Conservation (phyloP, 2,329 filamentous ascomycete genomes). For the Exserohilum turcica region DNA sequence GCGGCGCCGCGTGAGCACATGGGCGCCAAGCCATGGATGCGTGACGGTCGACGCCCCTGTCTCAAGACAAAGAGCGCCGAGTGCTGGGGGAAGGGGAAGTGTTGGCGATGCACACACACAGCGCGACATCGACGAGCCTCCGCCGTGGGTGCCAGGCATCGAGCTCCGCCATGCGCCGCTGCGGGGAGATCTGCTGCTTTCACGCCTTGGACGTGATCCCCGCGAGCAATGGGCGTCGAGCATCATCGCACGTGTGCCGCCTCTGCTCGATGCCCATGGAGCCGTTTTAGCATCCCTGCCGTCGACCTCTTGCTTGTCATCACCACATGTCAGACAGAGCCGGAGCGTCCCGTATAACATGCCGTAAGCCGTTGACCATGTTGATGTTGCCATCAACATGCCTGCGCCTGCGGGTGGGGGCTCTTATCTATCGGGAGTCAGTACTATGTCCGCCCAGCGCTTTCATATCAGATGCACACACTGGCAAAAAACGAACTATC, state of each 20-base stretch:
- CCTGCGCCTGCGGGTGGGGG: neutral
- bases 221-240: constrained; percentile 13
- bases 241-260: constrained; percentile 14
- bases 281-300: no score
- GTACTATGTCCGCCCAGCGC: neutral
- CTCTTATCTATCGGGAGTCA: neutral
- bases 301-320: no score
- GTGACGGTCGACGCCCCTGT: constrained; percentile 12
- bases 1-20: constrained; percentile 7
- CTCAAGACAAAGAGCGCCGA: constrained; percentile 8
- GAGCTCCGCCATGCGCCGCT: constrained; percentile 3
- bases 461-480: neutral
- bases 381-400: no score
- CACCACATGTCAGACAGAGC: no score
- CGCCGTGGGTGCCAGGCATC: constrained; percentile 5
- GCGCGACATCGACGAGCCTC: constrained; percentile 11
- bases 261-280: no score
- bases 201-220: no score
- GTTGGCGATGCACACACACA: no score
- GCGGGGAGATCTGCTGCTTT: constrained; percentile 20
- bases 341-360: no score
- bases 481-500: neutral
- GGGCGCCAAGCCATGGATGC: constrained; percentile 5
- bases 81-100: no score
- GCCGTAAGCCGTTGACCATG: no score